Conservation (phyloP, 345 rosid genomes). For the Eucalyptus dawsonii region DNA sequence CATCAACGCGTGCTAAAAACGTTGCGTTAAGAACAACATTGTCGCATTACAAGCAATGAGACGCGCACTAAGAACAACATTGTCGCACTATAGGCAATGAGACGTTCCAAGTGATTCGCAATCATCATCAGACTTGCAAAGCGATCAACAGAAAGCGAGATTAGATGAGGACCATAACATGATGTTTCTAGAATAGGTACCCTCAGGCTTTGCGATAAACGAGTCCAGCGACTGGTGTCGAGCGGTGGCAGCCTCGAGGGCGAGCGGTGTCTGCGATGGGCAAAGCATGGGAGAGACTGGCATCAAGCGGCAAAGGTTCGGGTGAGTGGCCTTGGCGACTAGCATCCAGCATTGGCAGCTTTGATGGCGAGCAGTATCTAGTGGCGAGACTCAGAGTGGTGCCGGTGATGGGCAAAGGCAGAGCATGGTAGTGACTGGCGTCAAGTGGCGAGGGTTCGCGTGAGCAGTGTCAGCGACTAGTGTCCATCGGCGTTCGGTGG, state of each 20-base stretch:
- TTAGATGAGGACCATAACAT: not conserved
- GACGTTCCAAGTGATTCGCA: not conserved
- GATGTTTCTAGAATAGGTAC: not conserved
- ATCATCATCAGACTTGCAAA: not conserved
- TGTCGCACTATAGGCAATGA: not conserved
- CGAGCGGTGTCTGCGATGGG: too few relatives aligned
- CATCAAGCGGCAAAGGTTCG: rapidly evolving
- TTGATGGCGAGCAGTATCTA: rapidly evolving
- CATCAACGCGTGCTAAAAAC: not conserved
- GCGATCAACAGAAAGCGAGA: not conserved
- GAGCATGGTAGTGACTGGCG: rapidly evolving
- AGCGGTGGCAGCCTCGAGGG: rapidly evolving
- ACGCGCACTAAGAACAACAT: too few relatives aligned
- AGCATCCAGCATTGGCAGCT: rapidly evolving
- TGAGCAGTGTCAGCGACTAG: rapidly evolving
- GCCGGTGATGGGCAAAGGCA: too few relatives aligned
- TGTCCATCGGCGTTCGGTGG: rapidly evolving
- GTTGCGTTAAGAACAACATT: too few relatives aligned
- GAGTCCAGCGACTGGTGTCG: too few relatives aligned
- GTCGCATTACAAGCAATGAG: not conserved
- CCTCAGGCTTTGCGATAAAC: not conserved
- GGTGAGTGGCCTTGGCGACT: rapidly evolving
- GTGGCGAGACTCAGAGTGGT: rapidly evolving
- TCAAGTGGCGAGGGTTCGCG: too few relatives aligned
- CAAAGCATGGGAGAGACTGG: too few relatives aligned